Base-by-base conservation (phyloP, 1,284 basidiomycete species). In the Blastosporella zonata region DNA sequence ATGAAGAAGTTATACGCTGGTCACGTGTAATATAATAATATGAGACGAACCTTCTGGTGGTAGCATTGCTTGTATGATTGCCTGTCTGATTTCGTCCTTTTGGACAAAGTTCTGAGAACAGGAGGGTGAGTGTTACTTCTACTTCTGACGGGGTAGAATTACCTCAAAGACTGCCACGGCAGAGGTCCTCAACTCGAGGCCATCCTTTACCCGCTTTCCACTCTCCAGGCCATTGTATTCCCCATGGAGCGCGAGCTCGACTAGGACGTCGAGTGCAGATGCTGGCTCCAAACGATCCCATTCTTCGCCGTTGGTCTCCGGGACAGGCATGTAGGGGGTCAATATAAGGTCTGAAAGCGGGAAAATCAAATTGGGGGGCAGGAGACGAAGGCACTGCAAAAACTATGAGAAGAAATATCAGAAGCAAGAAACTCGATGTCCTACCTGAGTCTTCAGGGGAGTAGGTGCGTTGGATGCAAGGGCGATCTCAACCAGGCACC, bases 401-500 rank as follows among this genome's bases (percentile, higher is more conserved):
- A 46, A 18, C 15, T 22, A 38, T 43, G 40, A 17, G 33, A 39
- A 36, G 28, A 40, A 15, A 40, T 41, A 27, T 42, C 27, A 40
- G 17, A 15, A 22, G 21, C 33, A 17, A 25, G 36, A 31, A 36
- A n/a, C 42, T 46, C 62, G 38, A 34, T 15, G 10, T 10, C 41
- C 22, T 62, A 87, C 88, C 73, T 93, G 90, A 0, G 85, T 86
- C 71, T 99, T 98, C 51, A 99, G 71, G 3, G 75, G 60, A 10
- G 87, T 84, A 0, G 97, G 96, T 0, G 92, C 91, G 62, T 98
- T 97, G 23, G 93, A 96, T 2, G 93, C 89, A 18, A 99, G 76
- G 0, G 87, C 87, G 8, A 97, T 73, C 65, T 99, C 95, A 18
- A 93, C 67, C 15, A 99, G 78, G 65, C 90, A 91, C 36, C 94